Evolutionary conservation across 306 rosid species (phyloP), one percentile per base, ranked within the genome.

Genomic region (Pterocarpus santalinus): DNA sequence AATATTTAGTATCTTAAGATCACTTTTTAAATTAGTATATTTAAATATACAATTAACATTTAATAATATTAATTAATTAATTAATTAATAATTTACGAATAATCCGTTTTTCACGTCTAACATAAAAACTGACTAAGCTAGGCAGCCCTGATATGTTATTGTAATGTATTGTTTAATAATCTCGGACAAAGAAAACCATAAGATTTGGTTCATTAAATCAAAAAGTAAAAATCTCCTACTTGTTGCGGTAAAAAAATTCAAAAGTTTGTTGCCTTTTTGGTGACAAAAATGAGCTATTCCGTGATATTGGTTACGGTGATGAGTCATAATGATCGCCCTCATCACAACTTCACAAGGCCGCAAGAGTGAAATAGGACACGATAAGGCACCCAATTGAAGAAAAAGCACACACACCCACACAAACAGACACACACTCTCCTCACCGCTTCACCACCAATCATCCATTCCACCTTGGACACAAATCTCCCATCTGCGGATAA

Each of bases 401-500:
- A 66, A 57, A 57, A 16, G 14, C 12, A 2, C 60, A 52, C 66
- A 1, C 41, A 22, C 28, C 0, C 28, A 22, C 28, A 22, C 28
- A 22, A 22, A 22, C 28, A 22, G 28, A 22, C 28, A 22, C 28
- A 1, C 28, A 8, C 39, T 28, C 55, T 35, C 60, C 46, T 34
- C 61, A 35, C 47, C 56, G 33, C 33, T 61, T 83, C 83, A 44
- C 86, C 76, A 83, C 85, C 82, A 76, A 76, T 76, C 88, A 70
- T 38, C 76, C 76, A 16, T 65, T 76, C 67, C 79, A 49, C 69
- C 62, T 2, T 80, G 80, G 79, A 85, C 95, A 65, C 86, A 78
- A 78, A 88, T 91, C 91, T 84, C 65, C 46, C 72, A 88, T 1
- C 72, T 70, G 6, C 11, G 64, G 95, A 90, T 92, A 89, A 92